phyloP scores from a whole-genome alignment of 1,284 basidiomycete species.

The Ceratobasidium sp. region DNA sequence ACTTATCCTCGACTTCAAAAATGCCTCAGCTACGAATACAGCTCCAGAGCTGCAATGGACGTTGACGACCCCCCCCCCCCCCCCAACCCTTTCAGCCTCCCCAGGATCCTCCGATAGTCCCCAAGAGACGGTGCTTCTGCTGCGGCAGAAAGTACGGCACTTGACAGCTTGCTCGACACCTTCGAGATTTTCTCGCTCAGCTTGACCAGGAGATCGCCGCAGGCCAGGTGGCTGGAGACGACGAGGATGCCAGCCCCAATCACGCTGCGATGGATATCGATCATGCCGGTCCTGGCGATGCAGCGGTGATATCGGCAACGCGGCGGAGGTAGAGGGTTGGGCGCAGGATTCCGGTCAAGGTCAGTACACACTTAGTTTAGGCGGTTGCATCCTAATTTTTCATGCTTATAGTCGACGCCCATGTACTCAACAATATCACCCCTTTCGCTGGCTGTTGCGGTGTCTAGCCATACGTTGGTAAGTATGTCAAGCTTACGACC shows the following conservation, averaged over 20 bases:
- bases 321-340: neutral
- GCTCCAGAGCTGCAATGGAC: neutral
- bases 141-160: neutral
- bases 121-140: slow-evolving; percentile 12
- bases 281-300: no score
- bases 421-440: no score
- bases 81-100: neutral
- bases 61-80: neutral
- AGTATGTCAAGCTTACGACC: no score
- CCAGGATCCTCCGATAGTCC: neutral
- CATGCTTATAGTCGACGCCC: no score
- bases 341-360: no score
- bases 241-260: neutral
- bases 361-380: no score
- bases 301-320: neutral
- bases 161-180: slow-evolving; percentile 15
- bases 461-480: no score
- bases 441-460: no score
- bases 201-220: neutral
- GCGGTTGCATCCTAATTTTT: no score
- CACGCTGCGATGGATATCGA: neutral
- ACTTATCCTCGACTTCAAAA: no score
- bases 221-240: slow-evolving; percentile 1
- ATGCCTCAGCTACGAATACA: neutral
- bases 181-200: neutral